Conservation (phyloP, 2,329 filamentous ascomycete species). For the Penicillium sp. region DNA sequence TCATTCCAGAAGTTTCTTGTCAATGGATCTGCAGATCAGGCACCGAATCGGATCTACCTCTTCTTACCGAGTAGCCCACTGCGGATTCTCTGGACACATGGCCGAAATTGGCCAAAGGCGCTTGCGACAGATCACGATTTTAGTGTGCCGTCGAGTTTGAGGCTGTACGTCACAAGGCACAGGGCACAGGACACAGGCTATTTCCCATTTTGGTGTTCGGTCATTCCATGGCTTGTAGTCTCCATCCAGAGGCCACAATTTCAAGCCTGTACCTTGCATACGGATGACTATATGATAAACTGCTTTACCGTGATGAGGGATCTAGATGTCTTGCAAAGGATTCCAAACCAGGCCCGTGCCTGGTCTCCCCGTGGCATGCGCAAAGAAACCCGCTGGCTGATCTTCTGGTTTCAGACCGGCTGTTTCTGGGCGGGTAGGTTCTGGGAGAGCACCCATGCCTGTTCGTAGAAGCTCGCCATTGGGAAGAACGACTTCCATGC, state of each 20-base stretch:
- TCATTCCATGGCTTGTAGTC: neutral
- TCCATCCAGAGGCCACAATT: neutral
- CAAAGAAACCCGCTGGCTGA: neutral
- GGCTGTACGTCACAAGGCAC: neutral
- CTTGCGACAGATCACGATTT: too few species aligned
- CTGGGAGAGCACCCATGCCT: constrained; percentile 45
- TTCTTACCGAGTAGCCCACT: neutral
- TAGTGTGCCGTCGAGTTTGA: too few species aligned
- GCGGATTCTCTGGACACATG: too few species aligned
- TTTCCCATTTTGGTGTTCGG: neutral
- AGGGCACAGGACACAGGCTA: neutral
- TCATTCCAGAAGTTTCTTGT: neutral
- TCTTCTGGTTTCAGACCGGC: neutral
- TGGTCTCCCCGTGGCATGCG: too few species aligned
- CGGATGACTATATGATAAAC: neutral
- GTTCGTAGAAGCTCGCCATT: constrained; percentile 48
- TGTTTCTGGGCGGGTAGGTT: neutral
- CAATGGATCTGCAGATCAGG: neutral
- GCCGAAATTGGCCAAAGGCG: too few species aligned
- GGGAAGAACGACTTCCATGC: constrained; percentile 49
- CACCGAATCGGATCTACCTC: neutral
- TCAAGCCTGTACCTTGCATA: neutral
- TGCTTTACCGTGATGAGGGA: neutral
- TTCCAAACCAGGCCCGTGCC: too few species aligned
- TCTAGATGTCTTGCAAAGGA: too few species aligned